A percentile compares a stretch with the other conserved stretches of the same genome.
Evolutionary conservation across 768 basidiomycete species (phyloP).

Genomic region (Pleurotus pulmonarius): DNA sequence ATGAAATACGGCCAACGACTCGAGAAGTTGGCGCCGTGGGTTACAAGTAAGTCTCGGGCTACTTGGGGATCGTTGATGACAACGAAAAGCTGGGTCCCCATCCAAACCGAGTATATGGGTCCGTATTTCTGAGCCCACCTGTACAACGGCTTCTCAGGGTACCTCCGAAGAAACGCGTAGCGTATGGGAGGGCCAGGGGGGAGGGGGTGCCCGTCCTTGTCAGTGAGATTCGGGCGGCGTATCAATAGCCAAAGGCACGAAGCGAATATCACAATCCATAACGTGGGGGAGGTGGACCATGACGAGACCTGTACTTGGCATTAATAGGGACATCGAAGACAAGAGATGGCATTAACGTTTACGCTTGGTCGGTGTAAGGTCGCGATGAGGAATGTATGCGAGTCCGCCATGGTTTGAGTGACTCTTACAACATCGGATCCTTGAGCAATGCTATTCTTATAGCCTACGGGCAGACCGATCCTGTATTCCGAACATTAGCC

Average conservation of each 20-base stretch:
- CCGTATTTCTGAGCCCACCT: slow-evolving; percentile 18
- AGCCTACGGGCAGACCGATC: too few relatives aligned
- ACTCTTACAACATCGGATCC: too few relatives aligned
- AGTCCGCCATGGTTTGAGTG: too few relatives aligned
- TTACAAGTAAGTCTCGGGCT: slow-evolving; percentile 20
- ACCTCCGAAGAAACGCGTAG: slow-evolving; percentile 18
- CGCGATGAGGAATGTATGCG: too few relatives aligned
- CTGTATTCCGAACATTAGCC: too few relatives aligned
- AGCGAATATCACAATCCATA: neutral
- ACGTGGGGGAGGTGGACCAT: neutral
- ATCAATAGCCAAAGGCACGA: neutral
- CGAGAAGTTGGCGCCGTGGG: slow-evolving; percentile 20
- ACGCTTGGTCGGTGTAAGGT: too few relatives aligned
- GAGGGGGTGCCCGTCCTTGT: slow-evolving; percentile 9
- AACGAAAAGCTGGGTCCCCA: slow-evolving; percentile 23
- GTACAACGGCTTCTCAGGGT: slow-evolving; percentile 16
- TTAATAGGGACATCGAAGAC: too few relatives aligned
- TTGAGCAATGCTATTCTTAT: too few relatives aligned
- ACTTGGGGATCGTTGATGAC: slow-evolving; percentile 20
- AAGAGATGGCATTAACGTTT: neutral
- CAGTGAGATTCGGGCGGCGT: neutral
- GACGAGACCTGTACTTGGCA: too few relatives aligned
- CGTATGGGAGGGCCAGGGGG: slow-evolving; percentile 19
- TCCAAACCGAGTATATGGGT: slow-evolving; percentile 19
- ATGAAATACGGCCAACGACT: slow-evolving; percentile 21